Percentiles rank a stretch among this genome's conserved stretches.
Evolutionary conservation across 352 stramenopile genomes (phyloP).

Genomic region (Aphanomyces invadans): DNA sequence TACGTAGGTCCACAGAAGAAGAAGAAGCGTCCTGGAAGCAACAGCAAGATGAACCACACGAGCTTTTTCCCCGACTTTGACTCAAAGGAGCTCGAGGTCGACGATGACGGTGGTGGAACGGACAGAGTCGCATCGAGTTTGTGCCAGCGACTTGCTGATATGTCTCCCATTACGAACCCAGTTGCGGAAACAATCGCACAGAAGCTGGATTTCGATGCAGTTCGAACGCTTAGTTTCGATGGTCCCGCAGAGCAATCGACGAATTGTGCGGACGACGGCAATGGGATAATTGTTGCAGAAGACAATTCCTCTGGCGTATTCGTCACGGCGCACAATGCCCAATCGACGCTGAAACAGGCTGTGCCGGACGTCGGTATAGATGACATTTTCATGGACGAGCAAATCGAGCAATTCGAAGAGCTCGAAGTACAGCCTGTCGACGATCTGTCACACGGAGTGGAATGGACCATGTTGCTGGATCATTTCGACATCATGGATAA

Average conservation of each 20-base stretch:
- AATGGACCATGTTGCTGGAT: constrained; percentile 10
- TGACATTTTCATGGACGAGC: constrained; percentile 4
- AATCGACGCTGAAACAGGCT: too few relatives aligned
- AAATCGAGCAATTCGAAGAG: constrained; percentile 8
- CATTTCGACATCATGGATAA: background rate
- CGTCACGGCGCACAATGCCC: background rate
- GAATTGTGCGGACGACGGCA: background rate
- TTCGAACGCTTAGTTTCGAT: background rate
- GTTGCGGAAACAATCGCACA: background rate
- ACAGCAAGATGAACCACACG: constrained; percentile 5
- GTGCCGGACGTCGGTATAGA: background rate
- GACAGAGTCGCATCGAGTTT: constrained; percentile 48
- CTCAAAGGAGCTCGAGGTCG: constrained; percentile 41
- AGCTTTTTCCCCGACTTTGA: constrained; percentile 49
- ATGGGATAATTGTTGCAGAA: background rate
- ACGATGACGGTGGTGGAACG: too few relatives aligned
- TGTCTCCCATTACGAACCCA: constrained; percentile 48
- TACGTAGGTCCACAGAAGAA: constrained; percentile 1
- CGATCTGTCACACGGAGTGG: background rate
- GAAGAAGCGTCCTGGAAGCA: constrained; percentile 12
- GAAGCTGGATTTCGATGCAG: constrained; percentile 8
- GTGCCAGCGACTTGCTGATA: constrained; percentile 36
- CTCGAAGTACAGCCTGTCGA: background rate
- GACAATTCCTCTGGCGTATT: background rate
- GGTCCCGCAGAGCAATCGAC: background rate